These are phyloP conservation scores for Aspergillus phoenicis DNA, from an alignment of 2,329 filamentous ascomycete species.

Conservation along the genomic window DNA sequence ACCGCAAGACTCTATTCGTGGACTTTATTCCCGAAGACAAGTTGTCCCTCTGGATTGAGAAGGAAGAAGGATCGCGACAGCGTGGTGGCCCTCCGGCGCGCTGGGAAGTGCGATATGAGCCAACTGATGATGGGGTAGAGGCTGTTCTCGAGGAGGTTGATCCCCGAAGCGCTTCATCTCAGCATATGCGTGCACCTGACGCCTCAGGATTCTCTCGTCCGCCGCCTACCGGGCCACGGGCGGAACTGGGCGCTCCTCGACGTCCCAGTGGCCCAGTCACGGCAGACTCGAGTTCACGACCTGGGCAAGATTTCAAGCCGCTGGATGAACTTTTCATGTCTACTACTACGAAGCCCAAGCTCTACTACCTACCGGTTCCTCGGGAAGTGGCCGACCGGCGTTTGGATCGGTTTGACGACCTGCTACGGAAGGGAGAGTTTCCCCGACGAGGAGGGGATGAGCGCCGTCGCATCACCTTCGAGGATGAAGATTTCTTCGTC, in stretches of 20 bases:
- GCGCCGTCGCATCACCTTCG: constrained; percentile 73
- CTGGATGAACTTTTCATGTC: constrained; percentile 63
- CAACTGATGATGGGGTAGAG: constrained; percentile 58
- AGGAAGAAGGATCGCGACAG: constrained; percentile 59
- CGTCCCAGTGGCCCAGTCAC: constrained; percentile 30
- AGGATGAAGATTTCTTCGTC: constrained; percentile 66
- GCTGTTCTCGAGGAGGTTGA: constrained; percentile 59
- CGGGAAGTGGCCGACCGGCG: constrained; percentile 66
- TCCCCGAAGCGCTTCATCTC: constrained; percentile 22
- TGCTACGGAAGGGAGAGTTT: constrained; percentile 43
- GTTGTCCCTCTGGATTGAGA: constrained; percentile 72
- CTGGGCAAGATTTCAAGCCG: constrained; percentile 54
- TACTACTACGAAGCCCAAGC: constrained; percentile 63
- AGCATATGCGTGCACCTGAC: constrained; percentile 15
- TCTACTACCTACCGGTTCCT: constrained; percentile 68
- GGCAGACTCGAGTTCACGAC: constrained; percentile 22
- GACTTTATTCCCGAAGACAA: constrained; percentile 84
- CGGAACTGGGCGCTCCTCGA: constrained; percentile 25
- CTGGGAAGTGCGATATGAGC: constrained; percentile 75
- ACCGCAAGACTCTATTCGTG: constrained; percentile 79
- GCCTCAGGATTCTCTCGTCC: constrained; percentile 24
- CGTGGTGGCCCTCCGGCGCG: constrained; percentile 49
- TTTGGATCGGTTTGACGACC: constrained; percentile 59
- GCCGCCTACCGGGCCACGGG: constrained; percentile 30
- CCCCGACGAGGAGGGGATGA: constrained; percentile 51